Conservation (phyloP, 768 basidiomycete genomes). For the Pleurotus salmoneostramineus region DNA sequence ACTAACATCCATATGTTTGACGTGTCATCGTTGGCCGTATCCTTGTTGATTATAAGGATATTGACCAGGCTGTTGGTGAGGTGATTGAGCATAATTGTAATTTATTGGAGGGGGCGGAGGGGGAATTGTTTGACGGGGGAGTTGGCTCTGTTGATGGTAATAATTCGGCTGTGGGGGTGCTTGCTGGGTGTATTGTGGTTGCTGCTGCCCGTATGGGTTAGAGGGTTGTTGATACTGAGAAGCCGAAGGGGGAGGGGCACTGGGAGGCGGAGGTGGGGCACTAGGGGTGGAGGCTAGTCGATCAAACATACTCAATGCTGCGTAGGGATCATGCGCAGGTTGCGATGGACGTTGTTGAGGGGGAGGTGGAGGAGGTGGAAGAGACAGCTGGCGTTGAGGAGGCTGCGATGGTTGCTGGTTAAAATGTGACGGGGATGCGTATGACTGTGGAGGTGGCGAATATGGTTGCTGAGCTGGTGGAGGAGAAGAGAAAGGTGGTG, state of each 20-base stretch:
- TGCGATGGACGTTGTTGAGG: constrained; percentile 19
- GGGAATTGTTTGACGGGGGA: constrained; percentile 16
- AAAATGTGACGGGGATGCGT: constrained; percentile 6
- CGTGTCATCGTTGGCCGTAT: background rate
- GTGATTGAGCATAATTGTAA: constrained; percentile 17
- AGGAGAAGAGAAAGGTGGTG: constrained; percentile 8
- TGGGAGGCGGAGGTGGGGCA: constrained; percentile 16
- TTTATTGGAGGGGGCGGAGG: background rate
- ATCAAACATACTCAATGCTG: constrained; percentile 23
- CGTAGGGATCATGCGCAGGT: constrained; percentile 30
- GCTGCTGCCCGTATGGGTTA: constrained; percentile 1
- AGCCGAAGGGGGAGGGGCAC: constrained; percentile 17
- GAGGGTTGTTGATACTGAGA: constrained; percentile 16
- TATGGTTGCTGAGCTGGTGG: background rate
- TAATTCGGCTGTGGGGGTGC: constrained; percentile 10
- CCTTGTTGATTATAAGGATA: constrained; percentile 15
- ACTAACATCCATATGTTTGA: too few species aligned
- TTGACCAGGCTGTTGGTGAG: constrained; percentile 18
- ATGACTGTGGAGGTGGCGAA: background rate
- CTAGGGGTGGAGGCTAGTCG: background rate
- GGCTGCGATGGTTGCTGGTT: constrained; percentile 6
- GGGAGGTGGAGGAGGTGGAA: constrained; percentile 12
- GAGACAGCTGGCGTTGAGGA: constrained; percentile 7
- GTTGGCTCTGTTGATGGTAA: constrained; percentile 18
- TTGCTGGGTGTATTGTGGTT: constrained; percentile 10